These are phyloP conservation scores for Pestalotiopsis fici DNA, from an alignment of 2,329 filamentous ascomycete genomes.

Conservation along the genomic window DNA sequence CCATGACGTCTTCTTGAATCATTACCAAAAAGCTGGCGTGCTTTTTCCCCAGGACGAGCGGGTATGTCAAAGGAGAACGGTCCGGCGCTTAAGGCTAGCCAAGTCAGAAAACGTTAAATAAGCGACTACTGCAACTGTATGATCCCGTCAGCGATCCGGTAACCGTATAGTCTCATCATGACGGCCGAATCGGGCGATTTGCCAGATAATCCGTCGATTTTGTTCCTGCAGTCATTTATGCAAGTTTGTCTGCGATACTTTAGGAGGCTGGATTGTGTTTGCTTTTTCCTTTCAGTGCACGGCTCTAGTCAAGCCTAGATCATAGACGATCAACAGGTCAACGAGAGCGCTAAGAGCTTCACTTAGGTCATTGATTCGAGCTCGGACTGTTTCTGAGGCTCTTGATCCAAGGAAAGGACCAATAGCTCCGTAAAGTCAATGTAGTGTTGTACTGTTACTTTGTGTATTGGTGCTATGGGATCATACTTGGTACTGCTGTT, in stretches of 20 bases:
- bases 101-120: background rate
- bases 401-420: background rate
- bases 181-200: background rate
- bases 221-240: background rate
- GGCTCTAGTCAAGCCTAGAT: background rate
- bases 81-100: background rate
- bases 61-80: background rate
- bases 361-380: constrained; percentile 4
- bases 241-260: background rate
- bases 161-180: background rate
- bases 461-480: background rate
- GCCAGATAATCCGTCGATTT: background rate
- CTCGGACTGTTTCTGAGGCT: background rate
- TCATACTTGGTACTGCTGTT: background rate
- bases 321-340: background rate
- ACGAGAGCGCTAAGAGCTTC: constrained; percentile 1
- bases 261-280: background rate
- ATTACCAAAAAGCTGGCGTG: background rate
- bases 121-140: background rate
- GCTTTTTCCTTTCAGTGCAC: background rate
- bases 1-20: constrained; percentile 6
- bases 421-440: background rate
- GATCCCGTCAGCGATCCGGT: background rate
- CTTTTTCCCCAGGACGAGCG: background rate
- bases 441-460: background rate